phyloP scores from a whole-genome alignment of 139 green algal genomes.

The Micractinium conductrix region DNA sequence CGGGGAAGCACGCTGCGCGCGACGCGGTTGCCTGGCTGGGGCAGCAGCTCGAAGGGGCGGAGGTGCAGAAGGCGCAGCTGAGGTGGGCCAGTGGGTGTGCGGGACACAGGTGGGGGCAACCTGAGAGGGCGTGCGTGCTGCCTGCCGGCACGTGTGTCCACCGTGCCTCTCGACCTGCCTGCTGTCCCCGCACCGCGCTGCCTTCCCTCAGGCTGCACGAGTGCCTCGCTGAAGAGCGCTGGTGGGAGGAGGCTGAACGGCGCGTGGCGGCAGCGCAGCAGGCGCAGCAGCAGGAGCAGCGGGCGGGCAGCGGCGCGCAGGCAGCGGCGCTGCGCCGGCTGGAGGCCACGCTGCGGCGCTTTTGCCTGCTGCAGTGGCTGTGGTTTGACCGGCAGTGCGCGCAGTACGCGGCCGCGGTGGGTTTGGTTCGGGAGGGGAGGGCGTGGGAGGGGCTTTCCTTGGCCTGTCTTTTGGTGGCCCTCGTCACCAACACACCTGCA shows the following conservation, averaged over 20 bases:
- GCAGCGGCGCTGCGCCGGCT: neutral
- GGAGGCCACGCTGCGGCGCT: constrained; percentile 8
- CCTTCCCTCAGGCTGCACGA: constrained; percentile 25
- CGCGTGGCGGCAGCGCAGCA: neutral
- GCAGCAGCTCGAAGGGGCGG: constrained; percentile 21
- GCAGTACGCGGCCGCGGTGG: constrained; percentile 1
- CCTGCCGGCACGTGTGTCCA: too few species aligned
- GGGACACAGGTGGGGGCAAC: too few species aligned
- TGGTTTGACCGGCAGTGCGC: constrained; percentile 70
- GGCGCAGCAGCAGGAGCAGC: neutral
- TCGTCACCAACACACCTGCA: neutral
- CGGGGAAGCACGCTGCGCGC: neutral
- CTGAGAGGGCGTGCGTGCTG: too few species aligned
- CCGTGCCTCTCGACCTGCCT: too few species aligned
- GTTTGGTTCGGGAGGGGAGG: too few species aligned
- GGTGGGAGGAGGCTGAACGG: neutral
- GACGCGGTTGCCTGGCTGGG: constrained; percentile 17
- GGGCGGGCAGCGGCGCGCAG: neutral
- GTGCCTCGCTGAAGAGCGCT: neutral
- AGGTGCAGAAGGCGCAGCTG: constrained; percentile 23
- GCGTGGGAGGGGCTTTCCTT: too few species aligned
- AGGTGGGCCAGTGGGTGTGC: too few species aligned
- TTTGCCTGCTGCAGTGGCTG: constrained; percentile 66
- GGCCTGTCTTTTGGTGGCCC: too few species aligned
- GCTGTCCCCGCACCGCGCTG: too few species aligned